Conservation (phyloP, 441 rosid genomes). For the Jatropha podagrica region DNA sequence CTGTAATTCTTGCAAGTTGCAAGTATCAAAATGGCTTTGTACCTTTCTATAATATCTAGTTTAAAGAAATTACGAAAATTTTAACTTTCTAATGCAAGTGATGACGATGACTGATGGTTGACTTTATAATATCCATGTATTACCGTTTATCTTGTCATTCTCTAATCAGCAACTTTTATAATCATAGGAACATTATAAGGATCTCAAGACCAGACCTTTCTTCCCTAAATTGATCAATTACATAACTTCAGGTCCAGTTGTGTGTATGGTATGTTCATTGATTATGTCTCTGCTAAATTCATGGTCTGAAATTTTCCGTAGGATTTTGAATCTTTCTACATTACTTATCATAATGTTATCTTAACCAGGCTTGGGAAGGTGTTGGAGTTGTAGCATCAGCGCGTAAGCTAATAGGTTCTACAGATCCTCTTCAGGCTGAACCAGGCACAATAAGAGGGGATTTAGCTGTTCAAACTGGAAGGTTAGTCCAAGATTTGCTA, state of each 20-base stretch:
- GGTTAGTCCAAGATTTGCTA: constrained; percentile 45
- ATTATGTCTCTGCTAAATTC: constrained; percentile 2
- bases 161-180: background rate
- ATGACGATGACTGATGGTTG: background rate
- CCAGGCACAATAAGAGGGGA: constrained; percentile 98
- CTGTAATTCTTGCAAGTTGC: background rate
- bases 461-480: constrained; percentile 95
- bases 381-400: constrained; percentile 93
- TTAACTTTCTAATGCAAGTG: background rate
- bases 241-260: constrained; percentile 92
- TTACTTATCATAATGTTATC: constrained; percentile 13
- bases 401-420: constrained; percentile 83
- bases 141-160: background rate
- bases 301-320: background rate
- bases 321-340: background rate
- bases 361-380: constrained; percentile 89
- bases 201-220: constrained; percentile 77
- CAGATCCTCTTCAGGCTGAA: constrained; percentile 95
- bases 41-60: background rate
- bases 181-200: constrained; percentile 85
- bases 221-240: constrained; percentile 75
- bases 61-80: background rate
- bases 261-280: constrained; percentile 70
- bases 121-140: background rate
- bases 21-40: background rate